Percentiles rank a stretch among this genome's conserved stretches.
Evolutionary conservation across 2,329 filamentous ascomycete genomes (phyloP).

Genomic region (Lachnellula subtilissima): DNA sequence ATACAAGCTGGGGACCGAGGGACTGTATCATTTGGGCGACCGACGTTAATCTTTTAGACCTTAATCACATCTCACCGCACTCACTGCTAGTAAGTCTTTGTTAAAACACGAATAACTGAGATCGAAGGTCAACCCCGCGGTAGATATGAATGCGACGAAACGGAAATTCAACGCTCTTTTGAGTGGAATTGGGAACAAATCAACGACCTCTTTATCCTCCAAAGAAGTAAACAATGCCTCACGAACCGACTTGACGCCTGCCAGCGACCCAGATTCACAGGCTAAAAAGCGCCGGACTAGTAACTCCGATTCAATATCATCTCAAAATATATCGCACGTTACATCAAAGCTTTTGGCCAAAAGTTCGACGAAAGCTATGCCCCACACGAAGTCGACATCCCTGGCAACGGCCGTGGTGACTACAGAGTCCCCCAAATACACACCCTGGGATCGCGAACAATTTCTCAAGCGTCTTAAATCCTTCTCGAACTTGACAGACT

Average conservation of each 20-base stretch:
- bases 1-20: neutral
- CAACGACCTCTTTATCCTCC: slow-evolving; percentile 38
- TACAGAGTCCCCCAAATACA: slow-evolving; percentile 60
- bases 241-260: slow-evolving; percentile 29
- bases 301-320: slow-evolving; percentile 8
- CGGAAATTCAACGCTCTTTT: slow-evolving; percentile 75
- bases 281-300: slow-evolving; percentile 30
- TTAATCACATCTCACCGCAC: neutral
- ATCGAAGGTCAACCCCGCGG: neutral
- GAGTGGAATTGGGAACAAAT: slow-evolving; percentile 55
- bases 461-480: slow-evolving; percentile 78
- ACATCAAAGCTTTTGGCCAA: neutral
- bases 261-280: slow-evolving; percentile 15
- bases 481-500: slow-evolving; percentile 85
- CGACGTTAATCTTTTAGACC: neutral
- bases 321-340: slow-evolving; percentile 1
- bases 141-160: slow-evolving; percentile 69
- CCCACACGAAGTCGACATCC: slow-evolving; percentile 25
- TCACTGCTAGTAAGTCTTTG: neutral
- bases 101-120: neutral
- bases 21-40: neutral
- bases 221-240: slow-evolving; percentile 35
- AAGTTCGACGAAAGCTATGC: slow-evolving; percentile 11
- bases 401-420: slow-evolving; percentile 9
- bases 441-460: slow-evolving; percentile 77